These are phyloP conservation scores for Lyophyllum shimeji DNA, from an alignment of 768 basidiomycete species.

Conservation along the genomic window DNA sequence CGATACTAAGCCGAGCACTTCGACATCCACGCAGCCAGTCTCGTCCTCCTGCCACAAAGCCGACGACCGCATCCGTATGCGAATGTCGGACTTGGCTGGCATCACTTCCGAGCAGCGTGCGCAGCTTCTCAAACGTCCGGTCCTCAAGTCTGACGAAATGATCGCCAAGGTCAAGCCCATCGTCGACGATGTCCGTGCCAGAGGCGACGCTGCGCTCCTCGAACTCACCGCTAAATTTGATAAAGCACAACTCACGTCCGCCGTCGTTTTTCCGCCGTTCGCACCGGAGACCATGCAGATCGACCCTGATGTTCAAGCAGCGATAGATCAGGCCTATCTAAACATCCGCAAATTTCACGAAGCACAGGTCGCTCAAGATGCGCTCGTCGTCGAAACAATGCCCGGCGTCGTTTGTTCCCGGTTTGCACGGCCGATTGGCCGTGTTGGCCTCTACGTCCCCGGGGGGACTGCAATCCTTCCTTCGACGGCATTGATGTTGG, in stretches of 20 bases:
- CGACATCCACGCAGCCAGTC: slow-evolving; percentile 11
- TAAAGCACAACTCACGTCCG: slow-evolving; percentile 67
- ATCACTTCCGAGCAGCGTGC: slow-evolving; percentile 53
- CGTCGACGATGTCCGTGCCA: slow-evolving; percentile 78
- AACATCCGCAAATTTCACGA: slow-evolving; percentile 93
- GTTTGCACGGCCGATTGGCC: slow-evolving; percentile 91
- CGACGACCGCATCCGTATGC: slow-evolving; percentile 71
- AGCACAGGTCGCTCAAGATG: slow-evolving; percentile 73
- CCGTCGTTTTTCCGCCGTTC: slow-evolving; percentile 81
- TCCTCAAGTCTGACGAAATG: slow-evolving; percentile 86
- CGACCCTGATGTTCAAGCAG: slow-evolving; percentile 61
- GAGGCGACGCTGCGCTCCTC: slow-evolving; percentile 85
- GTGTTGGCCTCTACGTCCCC: slow-evolving; percentile 95
- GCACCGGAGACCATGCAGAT: slow-evolving; percentile 61
- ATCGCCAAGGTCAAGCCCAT: slow-evolving; percentile 93
- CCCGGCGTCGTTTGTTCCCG: slow-evolving; percentile 96
- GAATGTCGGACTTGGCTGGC: slow-evolving; percentile 58
- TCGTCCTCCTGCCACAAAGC: slow-evolving; percentile 15
- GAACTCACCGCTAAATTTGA: slow-evolving; percentile 95
- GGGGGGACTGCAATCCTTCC: slow-evolving; percentile 97
- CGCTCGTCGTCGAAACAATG: slow-evolving; percentile 92
- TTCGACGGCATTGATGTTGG: slow-evolving; percentile 96
- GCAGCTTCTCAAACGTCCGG: slow-evolving; percentile 81
- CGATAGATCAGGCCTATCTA: slow-evolving; percentile 87
- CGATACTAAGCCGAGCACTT: slow-evolving; percentile 16